Evolutionary conservation across 2,329 filamentous ascomycete genomes (phyloP), one percentile per base, ranked within the genome.

Genomic region (Cladosporium sp.): DNA sequence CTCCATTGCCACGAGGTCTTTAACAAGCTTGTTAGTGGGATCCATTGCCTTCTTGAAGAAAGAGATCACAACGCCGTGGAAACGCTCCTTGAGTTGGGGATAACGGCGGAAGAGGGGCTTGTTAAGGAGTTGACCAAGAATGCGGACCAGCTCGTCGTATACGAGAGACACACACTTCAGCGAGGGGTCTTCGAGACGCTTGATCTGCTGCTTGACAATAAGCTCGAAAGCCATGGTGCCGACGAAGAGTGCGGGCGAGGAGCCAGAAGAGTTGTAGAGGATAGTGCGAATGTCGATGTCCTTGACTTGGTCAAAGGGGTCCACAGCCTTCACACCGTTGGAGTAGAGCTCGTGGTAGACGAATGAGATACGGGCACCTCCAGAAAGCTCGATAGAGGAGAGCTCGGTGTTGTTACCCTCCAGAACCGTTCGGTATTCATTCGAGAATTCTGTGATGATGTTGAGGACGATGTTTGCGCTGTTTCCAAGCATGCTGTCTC

Each of bases 41-140:
- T 96, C 90, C 88, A 97, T 95, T 48, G 89, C 85, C 75, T 95
- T 95, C 75, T 97, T 97, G 78, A 96, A 97, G 72, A 98, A 98
- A 8, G 76, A 65, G 60, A 98, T 93, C 43, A 97, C 92, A 12
- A 95, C 91, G 11, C 78, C 77, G 69, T 98, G 91, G 71, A 98
- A 88, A 74, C 95, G 96, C 77, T 98, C 93, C 78, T 97, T 97
- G 49, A 98, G 77, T 56, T 77, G 74, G n/a, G 93, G 93, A 66
- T 98, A 98, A 54, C 93, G 82, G 55, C 92, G 83, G 78, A 95
- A 98, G 42, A 95, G 76, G 60, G 85, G 79, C 77, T 96, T 98
- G 69, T 80, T 79, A 48, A 98, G 81, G 15, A 97, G 79, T 69
- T 96, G 90, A 22, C 86, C 85, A 50, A 98, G 80, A 62, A 98